These are phyloP conservation scores for Peronospora farinosa DNA, from an alignment of 352 stramenopile genomes.

Conservation along the genomic window DNA sequence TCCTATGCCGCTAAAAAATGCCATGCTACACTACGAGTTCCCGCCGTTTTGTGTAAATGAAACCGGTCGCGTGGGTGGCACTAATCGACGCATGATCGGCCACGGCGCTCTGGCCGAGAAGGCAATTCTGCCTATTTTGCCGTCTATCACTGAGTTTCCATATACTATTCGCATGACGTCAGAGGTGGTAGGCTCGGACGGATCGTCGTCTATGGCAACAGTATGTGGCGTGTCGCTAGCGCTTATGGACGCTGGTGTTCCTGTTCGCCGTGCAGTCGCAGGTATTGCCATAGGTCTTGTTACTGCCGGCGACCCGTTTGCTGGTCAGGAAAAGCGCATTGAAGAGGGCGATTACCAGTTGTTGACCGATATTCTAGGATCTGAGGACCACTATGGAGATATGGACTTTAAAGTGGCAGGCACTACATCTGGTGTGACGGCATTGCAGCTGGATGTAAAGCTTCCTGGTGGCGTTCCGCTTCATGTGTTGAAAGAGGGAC, in stretches of 20 bases:
- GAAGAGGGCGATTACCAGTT: slow-evolving; percentile 75
- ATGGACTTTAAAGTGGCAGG: slow-evolving; percentile 99
- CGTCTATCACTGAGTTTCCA: slow-evolving; percentile 88
- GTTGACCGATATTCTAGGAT: slow-evolving; percentile 95
- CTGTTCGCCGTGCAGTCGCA: slow-evolving; percentile 89
- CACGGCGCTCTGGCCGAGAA: slow-evolving; percentile 97
- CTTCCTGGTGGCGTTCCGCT: slow-evolving; percentile 83
- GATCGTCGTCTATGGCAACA: slow-evolving; percentile 93
- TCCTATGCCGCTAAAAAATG: slow-evolving; percentile 50
- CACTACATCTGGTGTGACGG: slow-evolving; percentile 87
- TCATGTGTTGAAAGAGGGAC: slow-evolving; percentile 74
- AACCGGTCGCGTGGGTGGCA: slow-evolving; percentile 79
- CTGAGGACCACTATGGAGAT: slow-evolving; percentile 95
- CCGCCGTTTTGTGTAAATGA: slow-evolving; percentile 96
- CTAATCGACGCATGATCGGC: slow-evolving; percentile 91
- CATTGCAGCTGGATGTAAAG: slow-evolving; percentile 96
- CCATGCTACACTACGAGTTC: slow-evolving; percentile 99
- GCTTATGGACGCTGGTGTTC: slow-evolving; percentile 96
- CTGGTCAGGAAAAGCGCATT: slow-evolving; percentile 47
- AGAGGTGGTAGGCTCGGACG: slow-evolving; percentile 93
- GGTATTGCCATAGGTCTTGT: slow-evolving; percentile 94
- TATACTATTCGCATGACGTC: slow-evolving; percentile 95
- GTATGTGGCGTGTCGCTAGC: slow-evolving; percentile 95
- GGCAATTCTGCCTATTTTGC: slow-evolving; percentile 90
- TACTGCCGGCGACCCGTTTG: slow-evolving; percentile 60